Evolutionary conservation across 331 rosid genomes (phyloP).

Genomic region (Cydonia oblonga): DNA sequence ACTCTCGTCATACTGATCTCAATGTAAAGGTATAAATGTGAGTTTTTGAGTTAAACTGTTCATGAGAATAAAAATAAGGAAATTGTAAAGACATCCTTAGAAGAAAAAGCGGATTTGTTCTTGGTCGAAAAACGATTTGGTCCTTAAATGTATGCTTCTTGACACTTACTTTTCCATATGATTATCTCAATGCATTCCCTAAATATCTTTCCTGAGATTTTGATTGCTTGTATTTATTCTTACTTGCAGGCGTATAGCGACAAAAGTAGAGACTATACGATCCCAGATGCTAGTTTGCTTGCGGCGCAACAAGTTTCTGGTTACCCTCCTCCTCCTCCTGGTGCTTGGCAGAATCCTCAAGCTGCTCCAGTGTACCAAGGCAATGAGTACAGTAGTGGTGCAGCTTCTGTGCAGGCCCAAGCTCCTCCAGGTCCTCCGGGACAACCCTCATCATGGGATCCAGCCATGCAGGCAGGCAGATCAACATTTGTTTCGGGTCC

Average conservation of each 20-base stretch:
- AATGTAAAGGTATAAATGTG: conserved; percentile 90
- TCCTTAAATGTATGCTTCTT: conserved; percentile 64
- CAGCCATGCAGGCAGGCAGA: conserved; percentile 37
- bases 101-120: conserved; percentile 46
- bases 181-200: conserved; percentile 3
- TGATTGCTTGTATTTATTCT: neutral
- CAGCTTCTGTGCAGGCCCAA: conserved; percentile 37
- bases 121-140: conserved; percentile 49
- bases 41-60: conserved; percentile 45
- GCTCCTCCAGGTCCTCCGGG: conserved; percentile 51
- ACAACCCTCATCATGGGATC: conserved; percentile 71
- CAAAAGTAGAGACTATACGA: conserved; percentile 85
- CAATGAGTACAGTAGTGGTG: conserved; percentile 11
- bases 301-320: conserved; percentile 35
- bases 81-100: conserved; percentile 38
- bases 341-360: conserved; percentile 68
- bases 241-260: conserved; percentile 68
- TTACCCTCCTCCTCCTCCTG: conserved; percentile 26
- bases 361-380: conserved; percentile 49
- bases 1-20: conserved; percentile 99
- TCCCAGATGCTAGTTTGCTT: conserved; percentile 43
- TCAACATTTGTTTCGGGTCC: conserved; percentile 36
- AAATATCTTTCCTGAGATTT: conserved; percentile 1
- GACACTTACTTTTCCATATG: conserved; percentile 35
- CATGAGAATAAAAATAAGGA: conserved; percentile 36